These are phyloP conservation scores for Cenchrus fungigraminus DNA, from an alignment of 176 grass and related monocot species.

Conservation along the genomic window DNA sequence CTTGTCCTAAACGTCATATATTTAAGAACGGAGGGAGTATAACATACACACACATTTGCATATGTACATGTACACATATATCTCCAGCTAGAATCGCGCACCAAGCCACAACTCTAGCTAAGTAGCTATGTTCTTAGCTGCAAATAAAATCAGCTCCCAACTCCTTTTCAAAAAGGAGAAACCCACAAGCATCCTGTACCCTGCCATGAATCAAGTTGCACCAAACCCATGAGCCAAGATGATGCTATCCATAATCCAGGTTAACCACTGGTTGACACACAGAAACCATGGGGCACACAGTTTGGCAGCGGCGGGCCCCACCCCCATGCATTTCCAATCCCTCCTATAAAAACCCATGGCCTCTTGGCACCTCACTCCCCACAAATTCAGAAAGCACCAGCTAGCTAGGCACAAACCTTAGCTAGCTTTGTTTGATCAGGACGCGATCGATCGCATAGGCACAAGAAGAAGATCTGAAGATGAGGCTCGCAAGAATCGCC, in stretches of 20 bases:
- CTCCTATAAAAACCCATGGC: conserved; percentile 27
- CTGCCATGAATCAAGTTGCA: background rate
- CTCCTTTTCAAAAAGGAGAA: conserved; percentile 4
- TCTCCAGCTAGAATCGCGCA: background rate
- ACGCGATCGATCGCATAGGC: background rate
- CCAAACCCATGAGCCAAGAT: conserved; percentile 29
- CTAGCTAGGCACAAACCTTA: background rate
- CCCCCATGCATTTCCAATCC: conserved; percentile 23
- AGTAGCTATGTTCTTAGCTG: background rate
- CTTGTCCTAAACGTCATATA: too few species aligned
- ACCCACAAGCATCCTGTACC: background rate
- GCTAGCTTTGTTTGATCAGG: background rate
- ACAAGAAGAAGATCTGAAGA: background rate
- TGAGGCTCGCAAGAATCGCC: background rate
- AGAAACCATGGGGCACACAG: conserved; percentile 42
- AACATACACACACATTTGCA: background rate
- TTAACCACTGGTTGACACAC: conserved; percentile 2
- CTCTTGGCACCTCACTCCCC: background rate
- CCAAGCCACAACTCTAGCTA: conserved; percentile 9
- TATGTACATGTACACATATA: background rate
- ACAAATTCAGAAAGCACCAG: background rate
- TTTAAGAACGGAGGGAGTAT: background rate
- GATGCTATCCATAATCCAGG: background rate
- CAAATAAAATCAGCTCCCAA: conserved; percentile 16
- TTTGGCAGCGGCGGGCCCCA: conserved; percentile 16